These are phyloP conservation scores for Boletus speciosus DNA, from an alignment of 768 basidiomycete genomes.

Conservation along the genomic window DNA sequence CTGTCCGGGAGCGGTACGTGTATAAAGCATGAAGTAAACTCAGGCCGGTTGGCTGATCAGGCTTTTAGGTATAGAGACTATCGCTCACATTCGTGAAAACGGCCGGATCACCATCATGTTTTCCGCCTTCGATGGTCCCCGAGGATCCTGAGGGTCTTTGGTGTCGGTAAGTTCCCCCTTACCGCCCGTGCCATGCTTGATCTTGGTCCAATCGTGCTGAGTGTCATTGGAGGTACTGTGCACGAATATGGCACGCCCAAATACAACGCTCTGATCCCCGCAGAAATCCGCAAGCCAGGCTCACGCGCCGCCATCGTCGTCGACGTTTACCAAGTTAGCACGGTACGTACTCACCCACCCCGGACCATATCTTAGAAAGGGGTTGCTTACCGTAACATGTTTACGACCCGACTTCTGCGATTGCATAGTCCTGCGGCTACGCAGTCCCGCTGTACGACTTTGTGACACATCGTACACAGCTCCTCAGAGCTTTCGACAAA, in stretches of 20 bases:
- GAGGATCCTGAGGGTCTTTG: conserved; percentile 53
- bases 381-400: not conserved
- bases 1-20: conserved; percentile 60
- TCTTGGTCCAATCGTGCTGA: not conserved
- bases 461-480: conserved; percentile 50
- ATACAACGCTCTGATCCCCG: conserved; percentile 51
- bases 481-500: conserved; percentile 40
- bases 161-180: conserved; percentile 39
- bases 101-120: conserved; percentile 60
- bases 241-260: conserved; percentile 62
- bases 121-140: conserved; percentile 60
- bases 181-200: not conserved
- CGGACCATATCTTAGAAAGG: not conserved
- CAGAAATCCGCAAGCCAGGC: conserved; percentile 47
- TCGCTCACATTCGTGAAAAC: conserved; percentile 62
- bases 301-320: conserved; percentile 59
- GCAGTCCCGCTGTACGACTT: conserved; percentile 62
- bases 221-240: conserved; percentile 42
- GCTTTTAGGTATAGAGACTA: conserved; percentile 48
- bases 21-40: not conserved
- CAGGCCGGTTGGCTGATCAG: not conserved
- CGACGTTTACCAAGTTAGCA: conserved; percentile 53
- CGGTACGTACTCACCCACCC: conserved; percentile 32
- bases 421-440: conserved; percentile 59
- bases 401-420: not conserved